Evolutionary conservation across 306 rosid species (phyloP).

Genomic region (Psophocarpus tetragonolobus): DNA sequence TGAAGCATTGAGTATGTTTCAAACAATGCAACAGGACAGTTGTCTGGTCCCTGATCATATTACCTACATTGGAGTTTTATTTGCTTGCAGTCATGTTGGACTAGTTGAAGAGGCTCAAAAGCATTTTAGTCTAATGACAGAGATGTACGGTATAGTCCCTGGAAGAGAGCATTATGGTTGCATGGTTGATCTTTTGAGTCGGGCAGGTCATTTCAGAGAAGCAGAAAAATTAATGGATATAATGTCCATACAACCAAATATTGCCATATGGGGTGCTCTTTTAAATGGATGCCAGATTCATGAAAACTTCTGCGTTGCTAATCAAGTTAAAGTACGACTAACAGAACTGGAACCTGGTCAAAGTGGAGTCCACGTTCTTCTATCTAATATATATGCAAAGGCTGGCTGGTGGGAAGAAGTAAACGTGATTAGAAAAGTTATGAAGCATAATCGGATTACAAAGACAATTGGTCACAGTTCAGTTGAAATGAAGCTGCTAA

Average conservation of each 20-base stretch:
- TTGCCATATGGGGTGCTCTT: constrained; percentile 69
- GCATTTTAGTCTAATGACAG: constrained; percentile 58
- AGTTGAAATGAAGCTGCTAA: constrained; percentile 53
- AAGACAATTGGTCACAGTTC: constrained; percentile 70
- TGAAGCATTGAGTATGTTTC: constrained; percentile 61
- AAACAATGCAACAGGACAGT: constrained; percentile 64
- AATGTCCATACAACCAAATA: constrained; percentile 56
- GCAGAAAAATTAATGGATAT: constrained; percentile 53
- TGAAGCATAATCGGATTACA: constrained; percentile 49
- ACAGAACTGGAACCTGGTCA: constrained; percentile 49
- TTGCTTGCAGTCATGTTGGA: constrained; percentile 73
- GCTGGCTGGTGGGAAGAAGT: constrained; percentile 76
- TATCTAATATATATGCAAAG: constrained; percentile 75
- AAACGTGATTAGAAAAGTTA: constrained; percentile 53
- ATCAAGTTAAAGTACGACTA: constrained; percentile 46
- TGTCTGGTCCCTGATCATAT: constrained; percentile 59
- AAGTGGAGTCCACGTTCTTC: constrained; percentile 69
- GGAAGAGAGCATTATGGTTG: constrained; percentile 79
- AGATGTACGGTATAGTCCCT: constrained; percentile 53
- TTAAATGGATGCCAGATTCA: constrained; percentile 80
- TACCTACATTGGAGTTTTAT: constrained; percentile 66
- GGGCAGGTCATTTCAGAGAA: constrained; percentile 68
- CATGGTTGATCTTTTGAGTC: constrained; percentile 78
- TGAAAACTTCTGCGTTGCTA: constrained; percentile 62
- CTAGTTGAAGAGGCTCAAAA: constrained; percentile 62